Evolutionary conservation across 208 protist species (phyloP).

Genomic region (Leishmania lainsoni): DNA sequence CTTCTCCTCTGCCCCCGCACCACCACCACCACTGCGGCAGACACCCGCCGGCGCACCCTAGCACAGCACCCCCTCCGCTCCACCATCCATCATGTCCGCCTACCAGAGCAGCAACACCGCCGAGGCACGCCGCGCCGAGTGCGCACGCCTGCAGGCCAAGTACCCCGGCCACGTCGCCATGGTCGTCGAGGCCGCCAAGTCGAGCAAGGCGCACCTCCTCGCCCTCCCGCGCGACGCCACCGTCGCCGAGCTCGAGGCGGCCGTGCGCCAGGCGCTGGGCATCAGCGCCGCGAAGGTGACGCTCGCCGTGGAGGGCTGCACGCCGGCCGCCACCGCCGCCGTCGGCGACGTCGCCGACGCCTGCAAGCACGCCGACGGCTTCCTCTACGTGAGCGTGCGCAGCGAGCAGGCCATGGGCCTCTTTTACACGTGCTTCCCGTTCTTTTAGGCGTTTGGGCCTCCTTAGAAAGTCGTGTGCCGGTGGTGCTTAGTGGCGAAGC

Average conservation of each 20-base stretch:
- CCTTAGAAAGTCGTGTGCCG: no score
- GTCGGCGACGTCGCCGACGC: slow-evolving; percentile 18
- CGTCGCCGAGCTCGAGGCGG: slow-evolving; percentile 20
- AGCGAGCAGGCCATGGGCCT: not conserved
- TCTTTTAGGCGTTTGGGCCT: no score
- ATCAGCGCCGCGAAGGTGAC: slow-evolving; percentile 22
- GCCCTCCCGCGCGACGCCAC: slow-evolving; percentile 26
- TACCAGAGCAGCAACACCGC: slow-evolving; percentile 1
- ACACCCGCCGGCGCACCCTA: no score
- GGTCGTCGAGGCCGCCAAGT: slow-evolving; percentile 24
- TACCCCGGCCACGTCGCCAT: slow-evolving; percentile 25
- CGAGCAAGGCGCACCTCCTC: slow-evolving; percentile 26
- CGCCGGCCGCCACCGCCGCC: slow-evolving; percentile 17
- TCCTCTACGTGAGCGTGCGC: slow-evolving; percentile 16
- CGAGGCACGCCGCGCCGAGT: slow-evolving; percentile 13
- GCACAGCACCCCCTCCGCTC: no score
- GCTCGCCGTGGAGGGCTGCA: slow-evolving; percentile 29
- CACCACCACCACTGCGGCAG: no score
- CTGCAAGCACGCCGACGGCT: slow-evolving; percentile 11
- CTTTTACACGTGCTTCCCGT: not conserved
- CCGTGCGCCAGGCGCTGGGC: slow-evolving; percentile 5
- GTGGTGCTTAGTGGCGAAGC: no score
- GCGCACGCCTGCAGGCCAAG: slow-evolving; percentile 24
- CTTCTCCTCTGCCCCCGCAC: no score
- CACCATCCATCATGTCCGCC: slow-evolving; percentile 2